Base-by-base conservation (phyloP, 257 asterid genomes). In the Echites panduratus region DNA sequence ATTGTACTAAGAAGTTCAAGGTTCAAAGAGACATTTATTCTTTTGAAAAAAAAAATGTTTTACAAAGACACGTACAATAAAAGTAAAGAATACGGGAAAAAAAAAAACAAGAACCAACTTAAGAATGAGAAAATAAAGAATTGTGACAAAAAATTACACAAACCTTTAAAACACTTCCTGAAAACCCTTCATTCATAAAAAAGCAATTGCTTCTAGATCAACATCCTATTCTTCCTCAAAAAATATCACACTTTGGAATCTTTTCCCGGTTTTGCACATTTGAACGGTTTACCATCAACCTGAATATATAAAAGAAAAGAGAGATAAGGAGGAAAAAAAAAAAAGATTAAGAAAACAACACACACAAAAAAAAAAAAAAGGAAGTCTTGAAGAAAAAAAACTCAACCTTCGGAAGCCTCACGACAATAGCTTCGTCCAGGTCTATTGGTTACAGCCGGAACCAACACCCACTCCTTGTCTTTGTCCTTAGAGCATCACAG, bases 361-460 rank as follows among this genome's bases (percentile, higher is more conserved):
- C 9, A 32, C 73, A 17, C 13, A 72, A 27, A 32, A 32, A 72
- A 27, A 32, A 32, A 32, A 48, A 71, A 32, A 1, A 53, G 29
- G 26, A 2, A 35, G 50, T 38, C 45, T 1, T 50, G 9, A 26
- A 29, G 40, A 29, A 61, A 7, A 29, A 44, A n/a, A 13, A 19
- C 43, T 61, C 19, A 38, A 89, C 98, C 98, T 88, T 74, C 98
- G 96, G 98, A 76, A 92, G 96, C 92, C 96, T 92, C 88, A 96
- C 84, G 72, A 92, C 90, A 68, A 90, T 96, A 77, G 98, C 96
- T 85, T 90, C 98, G n/a, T 92, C 96, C 69, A 92, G 98, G 96
- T 73, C 98, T 87, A 77, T 92, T 92, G 53, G 98, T 92, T 76
- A 96, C 96, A 70, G 92, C 95, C 79, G 90, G 98, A 50, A 92